Base-by-base conservation (phyloP, 108 stramenopile species). In the Pseudonitzschia pungens region DNA sequence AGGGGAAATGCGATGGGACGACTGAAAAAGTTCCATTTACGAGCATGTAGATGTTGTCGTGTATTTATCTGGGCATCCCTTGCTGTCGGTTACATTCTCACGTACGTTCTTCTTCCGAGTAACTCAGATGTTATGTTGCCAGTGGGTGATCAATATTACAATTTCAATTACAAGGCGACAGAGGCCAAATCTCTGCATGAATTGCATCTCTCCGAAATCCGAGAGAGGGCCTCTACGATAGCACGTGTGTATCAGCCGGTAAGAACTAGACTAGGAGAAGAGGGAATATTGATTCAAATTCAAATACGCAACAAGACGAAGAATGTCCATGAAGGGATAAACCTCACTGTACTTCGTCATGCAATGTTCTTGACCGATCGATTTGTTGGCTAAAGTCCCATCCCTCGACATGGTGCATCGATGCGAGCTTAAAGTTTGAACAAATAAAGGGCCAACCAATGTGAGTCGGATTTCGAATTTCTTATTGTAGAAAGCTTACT, bases 341-440 rank as follows among this genome's bases (percentile, higher is more conserved):
- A 20, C 58, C 36, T 36, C 6, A 36, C 36, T 36, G 36, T 6
- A 36, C 36, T 36, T 2, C 36, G 6, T 36, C 36, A 51, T 51
- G 16, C 9, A 51, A 51, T 51, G 4, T 51, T 51, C 50, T n/a
- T 51, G 50, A 8, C 50, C 16, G 10, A n/a, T n/a, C 10, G 50
- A 51, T 51, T 3, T 16, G 16, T 51, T 51, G 16, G 10, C 16
- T 3, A 11, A 8, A 51, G 50, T 16, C 50, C 3, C 57, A 27
- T 14, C 57, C 57, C 2, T 58, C 57, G 57, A 22, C 21, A 0
- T 58, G 75, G 75, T 76, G 75, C 29, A 63, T 76, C 29, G 69
- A 70, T 43, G 41, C 27, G 63, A 59, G 69, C 26, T 55, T 68
- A 12, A 68, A 68, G 29, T 75, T 66, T 48, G 74, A 75, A 56